A percentile compares a stretch with the other conserved stretches of the same genome.
phyloP scores from a whole-genome alignment of 306 rosid genomes.

The Inga oerstediana region DNA sequence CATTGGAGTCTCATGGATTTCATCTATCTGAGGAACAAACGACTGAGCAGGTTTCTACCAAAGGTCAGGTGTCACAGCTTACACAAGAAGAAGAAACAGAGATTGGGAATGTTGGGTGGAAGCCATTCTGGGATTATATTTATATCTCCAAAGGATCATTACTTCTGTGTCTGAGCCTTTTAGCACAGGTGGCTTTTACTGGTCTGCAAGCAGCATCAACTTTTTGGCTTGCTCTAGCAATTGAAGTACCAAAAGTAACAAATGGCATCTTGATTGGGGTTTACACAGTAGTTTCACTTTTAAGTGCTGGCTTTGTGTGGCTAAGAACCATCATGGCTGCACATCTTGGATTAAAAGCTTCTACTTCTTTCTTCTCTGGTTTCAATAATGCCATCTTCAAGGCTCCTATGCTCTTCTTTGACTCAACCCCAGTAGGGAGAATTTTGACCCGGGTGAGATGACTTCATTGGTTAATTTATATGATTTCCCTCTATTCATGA shows the following conservation, averaged over 20 bases:
- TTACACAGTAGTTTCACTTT: conserved; percentile 54
- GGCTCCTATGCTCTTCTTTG: conserved; percentile 90
- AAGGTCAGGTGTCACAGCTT: conserved; percentile 50
- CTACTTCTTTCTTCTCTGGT: conserved; percentile 60
- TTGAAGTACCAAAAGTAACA: conserved; percentile 54
- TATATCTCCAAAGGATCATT: conserved; percentile 43
- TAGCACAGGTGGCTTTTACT: conserved; percentile 43
- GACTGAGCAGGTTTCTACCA: conserved; percentile 36
- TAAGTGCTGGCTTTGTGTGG: conserved; percentile 48
- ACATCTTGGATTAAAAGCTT: conserved; percentile 73
- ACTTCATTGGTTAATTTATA: neutral
- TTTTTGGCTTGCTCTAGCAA: conserved; percentile 77
- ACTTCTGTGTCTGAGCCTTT: conserved; percentile 34
- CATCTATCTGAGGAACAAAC: conserved; percentile 26
- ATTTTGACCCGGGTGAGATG: conserved; percentile 74
- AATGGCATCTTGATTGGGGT: conserved; percentile 51
- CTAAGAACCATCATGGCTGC: conserved; percentile 46
- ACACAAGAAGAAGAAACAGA: conserved; percentile 75
- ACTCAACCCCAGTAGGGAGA: conserved; percentile 79
- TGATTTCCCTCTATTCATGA: neutral
- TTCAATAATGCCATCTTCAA: conserved; percentile 66
- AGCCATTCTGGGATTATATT: conserved; percentile 66
- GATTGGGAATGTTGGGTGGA: conserved; percentile 72
- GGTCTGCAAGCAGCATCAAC: conserved; percentile 57
- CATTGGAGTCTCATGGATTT: conserved; percentile 36